Evolutionary conservation across 2,329 filamentous ascomycete genomes (phyloP).

Genomic region (Stachybotrys elegans): DNA sequence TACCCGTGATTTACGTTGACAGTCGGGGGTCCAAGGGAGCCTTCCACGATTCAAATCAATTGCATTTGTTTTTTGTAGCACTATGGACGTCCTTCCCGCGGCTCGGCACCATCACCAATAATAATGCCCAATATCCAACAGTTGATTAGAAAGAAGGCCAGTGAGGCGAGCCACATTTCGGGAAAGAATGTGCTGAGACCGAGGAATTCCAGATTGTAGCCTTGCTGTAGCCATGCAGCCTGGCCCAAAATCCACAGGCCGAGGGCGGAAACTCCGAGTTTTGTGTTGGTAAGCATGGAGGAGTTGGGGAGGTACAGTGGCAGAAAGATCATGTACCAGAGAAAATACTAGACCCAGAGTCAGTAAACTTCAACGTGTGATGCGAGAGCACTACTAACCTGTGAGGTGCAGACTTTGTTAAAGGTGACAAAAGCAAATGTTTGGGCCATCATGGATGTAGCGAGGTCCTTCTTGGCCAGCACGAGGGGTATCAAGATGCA

Average conservation of each 20-base stretch:
- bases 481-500: slow-evolving; percentile 69
- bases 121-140: slow-evolving; percentile 82
- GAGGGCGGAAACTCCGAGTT: slow-evolving; percentile 60
- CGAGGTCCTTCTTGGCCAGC: slow-evolving; percentile 75
- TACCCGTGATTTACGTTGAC: too few relatives aligned
- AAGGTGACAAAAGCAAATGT: slow-evolving; percentile 97
- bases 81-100: too few relatives aligned
- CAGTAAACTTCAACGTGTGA: slow-evolving; percentile 5
- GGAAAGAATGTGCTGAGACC: slow-evolving; percentile 81
- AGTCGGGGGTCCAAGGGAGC: too few relatives aligned
- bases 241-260: slow-evolving; percentile 72
- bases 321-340: slow-evolving; percentile 95
- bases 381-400: slow-evolving; percentile 53
- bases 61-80: too few relatives aligned
- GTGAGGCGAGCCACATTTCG: slow-evolving; percentile 70
- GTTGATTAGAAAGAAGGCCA: slow-evolving; percentile 81
- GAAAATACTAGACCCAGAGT: slow-evolving; percentile 70
- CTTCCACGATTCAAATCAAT: too few relatives aligned
- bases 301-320: slow-evolving; percentile 85
- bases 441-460: slow-evolving; percentile 84
- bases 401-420: slow-evolving; percentile 98
- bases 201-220: slow-evolving; percentile 71
- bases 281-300: slow-evolving; percentile 57
- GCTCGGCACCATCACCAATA: slow-evolving; percentile 52
- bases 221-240: slow-evolving; percentile 70